Evolutionary conservation across 352 stramenopile species (phyloP).

Genomic region (Phytophthora tubulina): DNA sequence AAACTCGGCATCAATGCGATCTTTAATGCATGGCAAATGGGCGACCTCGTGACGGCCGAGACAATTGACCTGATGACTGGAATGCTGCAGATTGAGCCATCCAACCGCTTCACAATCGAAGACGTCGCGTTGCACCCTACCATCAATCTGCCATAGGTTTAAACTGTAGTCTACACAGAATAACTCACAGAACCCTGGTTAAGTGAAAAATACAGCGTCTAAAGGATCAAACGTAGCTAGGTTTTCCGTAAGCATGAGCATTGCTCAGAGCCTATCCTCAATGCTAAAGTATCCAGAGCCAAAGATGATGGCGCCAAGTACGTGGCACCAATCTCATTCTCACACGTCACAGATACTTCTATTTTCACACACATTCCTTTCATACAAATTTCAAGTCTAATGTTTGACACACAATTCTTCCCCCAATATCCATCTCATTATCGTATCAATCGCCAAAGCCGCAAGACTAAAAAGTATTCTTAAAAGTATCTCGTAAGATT

Average conservation of each 20-base stretch:
- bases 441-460: constrained; percentile 5
- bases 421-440: constrained; percentile 9
- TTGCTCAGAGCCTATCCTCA: too few relatives aligned
- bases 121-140: too few relatives aligned
- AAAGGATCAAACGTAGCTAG: too few relatives aligned
- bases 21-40: not conserved
- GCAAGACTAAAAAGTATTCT: not conserved
- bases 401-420: not conserved
- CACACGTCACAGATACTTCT: constrained; percentile 24
- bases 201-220: too few relatives aligned
- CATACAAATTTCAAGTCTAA: constrained; percentile 20
- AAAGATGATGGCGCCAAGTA: not conserved
- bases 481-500: not conserved
- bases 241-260: too few relatives aligned
- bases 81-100: not conserved
- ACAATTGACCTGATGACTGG: not conserved
- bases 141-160: too few relatives aligned
- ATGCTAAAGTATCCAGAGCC: too few relatives aligned
- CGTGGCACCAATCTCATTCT: not conserved
- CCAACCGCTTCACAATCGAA: too few relatives aligned
- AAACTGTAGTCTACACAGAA: too few relatives aligned
- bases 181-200: too few relatives aligned
- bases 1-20: not conserved
- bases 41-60: not conserved
- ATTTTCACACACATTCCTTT: constrained; percentile 13